Evolutionary conservation across 2,329 filamentous ascomycete genomes (phyloP), one percentile per base, ranked within the genome.

Genomic region (Davidsoniella australis): DNA sequence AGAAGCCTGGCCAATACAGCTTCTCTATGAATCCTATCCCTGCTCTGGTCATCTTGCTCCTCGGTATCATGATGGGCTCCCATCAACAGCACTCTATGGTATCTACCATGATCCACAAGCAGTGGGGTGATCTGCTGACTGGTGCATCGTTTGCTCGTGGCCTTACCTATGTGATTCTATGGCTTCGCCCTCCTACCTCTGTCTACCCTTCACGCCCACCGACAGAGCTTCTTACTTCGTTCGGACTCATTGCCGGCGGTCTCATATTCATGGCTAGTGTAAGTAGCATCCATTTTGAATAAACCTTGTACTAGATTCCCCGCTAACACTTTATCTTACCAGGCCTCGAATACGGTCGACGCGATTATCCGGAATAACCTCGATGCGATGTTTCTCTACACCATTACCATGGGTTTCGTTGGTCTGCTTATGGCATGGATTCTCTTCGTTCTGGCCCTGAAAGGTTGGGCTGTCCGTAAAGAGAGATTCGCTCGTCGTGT

Each of bases 61-160:
- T 95, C 1, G 91, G 91, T 33, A 76, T 88, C 61, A 91, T 94
- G 84, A 96, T 96, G 89, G 82, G 82, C 59, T 86, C 84, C 23
- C 89, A 96, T 63, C 85, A 89, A 52, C 88, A 94, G 62, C 63
- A 70, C 24, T 84, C 78, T 53, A 85, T 86, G 80, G 73, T 87
- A 43, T 89, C 86, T 8, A 85, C 79, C 56, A 94, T 91, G 85
- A 75, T 96, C 45, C 89, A 96, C 66, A 81, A 81, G 60, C 88
- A 95, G 64, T 96, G 89, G 89, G 89, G 89, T 23, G 79, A 78
- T 58, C 72, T 96, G 56, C 73, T 96, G 48, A 73, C 85, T 43
- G 86, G 81, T 23, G 88, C 86, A 49, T 81, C 87, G 0, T 71
- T 93, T 51, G 80, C 86, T 20, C 78, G 89, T 43, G 78, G 72